Conservation (phyloP, 176 grass and related monocot species). For the Ampelocalamus luodianensis region DNA sequence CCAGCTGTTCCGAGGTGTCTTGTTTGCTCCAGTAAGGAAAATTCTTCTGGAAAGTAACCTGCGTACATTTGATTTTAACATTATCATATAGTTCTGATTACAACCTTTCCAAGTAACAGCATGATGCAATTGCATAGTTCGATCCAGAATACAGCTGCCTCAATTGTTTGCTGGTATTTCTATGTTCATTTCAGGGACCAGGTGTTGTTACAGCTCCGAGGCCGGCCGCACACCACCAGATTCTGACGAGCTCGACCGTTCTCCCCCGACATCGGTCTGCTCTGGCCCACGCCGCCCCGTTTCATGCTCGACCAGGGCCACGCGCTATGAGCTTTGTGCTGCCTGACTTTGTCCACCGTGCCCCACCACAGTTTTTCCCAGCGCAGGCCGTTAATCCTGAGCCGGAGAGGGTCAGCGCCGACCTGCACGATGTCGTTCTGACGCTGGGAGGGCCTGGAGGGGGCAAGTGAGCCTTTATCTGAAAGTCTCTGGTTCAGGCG, state of each 20-base stretch:
- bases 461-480: slow-evolving; percentile 34
- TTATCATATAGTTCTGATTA: too few species aligned
- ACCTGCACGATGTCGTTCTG: slow-evolving; percentile 82
- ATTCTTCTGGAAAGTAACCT: too few species aligned
- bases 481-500: too few species aligned
- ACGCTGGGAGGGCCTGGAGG: slow-evolving; percentile 84
- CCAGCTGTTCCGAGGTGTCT: slow-evolving; percentile 81
- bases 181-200: slow-evolving; percentile 48
- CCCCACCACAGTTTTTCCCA: slow-evolving; percentile 35
- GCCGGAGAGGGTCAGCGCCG: slow-evolving; percentile 57
- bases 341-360: slow-evolving; percentile 57
- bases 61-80: too few species aligned
- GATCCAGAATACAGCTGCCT: too few species aligned
- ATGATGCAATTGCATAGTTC: too few species aligned
- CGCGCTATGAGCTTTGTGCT: slow-evolving; percentile 46
- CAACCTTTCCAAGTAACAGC: too few species aligned
- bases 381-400: too few species aligned
- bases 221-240: slow-evolving; percentile 58
- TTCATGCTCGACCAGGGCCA: slow-evolving; percentile 56
- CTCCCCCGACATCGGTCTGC: slow-evolving; percentile 51
- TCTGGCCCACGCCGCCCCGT: slow-evolving; percentile 43
- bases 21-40: slow-evolving; percentile 82
- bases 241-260: slow-evolving; percentile 54
- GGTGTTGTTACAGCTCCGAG: slow-evolving; percentile 61
- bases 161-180: too few species aligned